Percentiles rank a stretch among this genome's conserved stretches.
Conservation (phyloP, 2,329 filamentous ascomycete species). For the Cercospora janseana region DNA sequence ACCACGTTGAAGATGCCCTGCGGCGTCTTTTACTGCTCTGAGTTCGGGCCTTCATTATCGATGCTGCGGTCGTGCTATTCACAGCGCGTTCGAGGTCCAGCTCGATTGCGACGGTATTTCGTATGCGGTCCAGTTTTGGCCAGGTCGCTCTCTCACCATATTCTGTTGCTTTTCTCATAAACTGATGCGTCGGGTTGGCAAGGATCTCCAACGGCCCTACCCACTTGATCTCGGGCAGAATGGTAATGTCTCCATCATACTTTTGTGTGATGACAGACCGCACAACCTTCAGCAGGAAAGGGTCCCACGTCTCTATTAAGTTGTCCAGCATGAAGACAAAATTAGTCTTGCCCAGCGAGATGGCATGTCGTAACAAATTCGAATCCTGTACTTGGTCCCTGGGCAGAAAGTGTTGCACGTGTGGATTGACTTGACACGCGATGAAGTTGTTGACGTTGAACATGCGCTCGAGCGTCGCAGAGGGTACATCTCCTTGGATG, state of each 20-base stretch:
- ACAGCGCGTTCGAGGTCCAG: conserved; percentile 64
- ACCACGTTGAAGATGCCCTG: conserved; percentile 23
- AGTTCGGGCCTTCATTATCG: conserved; percentile 39
- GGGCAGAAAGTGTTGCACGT: conserved; percentile 72
- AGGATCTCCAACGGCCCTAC: conserved; percentile 74
- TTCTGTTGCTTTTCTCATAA: conserved; percentile 76
- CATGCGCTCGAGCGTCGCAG: conserved; percentile 86
- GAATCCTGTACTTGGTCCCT: conserved; percentile 65
- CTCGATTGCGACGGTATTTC: conserved; percentile 86
- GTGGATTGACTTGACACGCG: conserved; percentile 93
- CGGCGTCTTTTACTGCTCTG: conserved; percentile 7
- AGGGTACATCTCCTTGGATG: conserved; percentile 89
- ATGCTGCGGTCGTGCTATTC: conserved; percentile 50
- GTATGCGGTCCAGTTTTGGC: conserved; percentile 81
- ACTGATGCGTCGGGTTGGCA: conserved; percentile 79
- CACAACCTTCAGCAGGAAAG: conserved; percentile 49
- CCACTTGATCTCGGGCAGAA: conserved; percentile 74
- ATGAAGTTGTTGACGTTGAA: conserved; percentile 99
- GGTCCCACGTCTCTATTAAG: conserved; percentile 23
- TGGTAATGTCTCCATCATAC: conserved; percentile 94
- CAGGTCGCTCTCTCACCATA: conserved; percentile 84
- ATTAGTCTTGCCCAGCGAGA: conserved; percentile 15
- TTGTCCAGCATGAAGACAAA: conserved; percentile 21
- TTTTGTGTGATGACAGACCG: conserved; percentile 78
- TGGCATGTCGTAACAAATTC: conserved; percentile 22